Base-by-base conservation (phyloP, 2,329 filamentous ascomycete genomes). In the Byssoonygena ceratinophila region DNA sequence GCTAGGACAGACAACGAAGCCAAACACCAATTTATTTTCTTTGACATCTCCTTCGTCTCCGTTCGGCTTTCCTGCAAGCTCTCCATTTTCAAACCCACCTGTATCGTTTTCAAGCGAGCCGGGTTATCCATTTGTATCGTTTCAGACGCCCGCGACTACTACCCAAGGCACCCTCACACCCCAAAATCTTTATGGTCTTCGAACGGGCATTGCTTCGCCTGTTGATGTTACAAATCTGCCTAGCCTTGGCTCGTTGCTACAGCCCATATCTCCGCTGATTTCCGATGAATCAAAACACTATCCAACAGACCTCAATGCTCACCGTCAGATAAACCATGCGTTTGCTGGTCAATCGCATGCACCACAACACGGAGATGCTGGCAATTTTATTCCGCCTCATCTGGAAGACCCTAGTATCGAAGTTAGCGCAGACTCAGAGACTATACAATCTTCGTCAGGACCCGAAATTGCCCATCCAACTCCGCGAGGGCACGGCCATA, bases 21-120 rank as follows among this genome's bases (percentile, higher is more conserved):
- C 47, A 25, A 50, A 80, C 48, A 71, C 84, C 12, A 78, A 75
- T 16, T 68, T 84, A 22, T 75, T 77, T 31, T 82, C 85, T 8
- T 76, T 85, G 39, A 77, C 81, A 1, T 92, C 89, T 3, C 87
- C 89, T 1, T 77, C 80, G 5, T 83, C 85, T 3, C 69, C 67
- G 1, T 87, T 87, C 58, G 74, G 76, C 45, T 76, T 74, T 54
- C 75, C 77, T 47, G 75, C 74, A 14, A 76, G 79, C 18, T 57
- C 57, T 45, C 54, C 57, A 16, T 59, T 57, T 32, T 51, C 56
- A 7, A 54, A 47, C 22, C 52, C 53, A 18, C 46, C 52, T 27
- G 46, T 45, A 41, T 77, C 85, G 54, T 77, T 82, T 36, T 74
- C 78, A 9, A 75, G 74, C 39, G 78, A 79, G 32, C 83, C 84